phyloP scores from a whole-genome alignment of 768 basidiomycete species.

The Tulasnella sp. region DNA sequence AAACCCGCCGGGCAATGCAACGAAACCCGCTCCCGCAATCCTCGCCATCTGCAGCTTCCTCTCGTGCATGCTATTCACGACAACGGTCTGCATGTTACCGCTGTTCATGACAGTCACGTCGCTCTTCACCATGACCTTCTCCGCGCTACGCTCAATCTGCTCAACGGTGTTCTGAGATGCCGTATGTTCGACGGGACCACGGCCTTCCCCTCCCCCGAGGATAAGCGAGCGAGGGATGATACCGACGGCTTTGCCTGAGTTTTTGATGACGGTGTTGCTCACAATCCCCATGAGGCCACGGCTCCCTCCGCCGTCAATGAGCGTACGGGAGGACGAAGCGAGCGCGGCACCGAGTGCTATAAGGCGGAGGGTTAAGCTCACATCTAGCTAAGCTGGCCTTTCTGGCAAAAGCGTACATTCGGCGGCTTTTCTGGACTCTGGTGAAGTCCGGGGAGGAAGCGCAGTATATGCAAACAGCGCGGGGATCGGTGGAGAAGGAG shows the following conservation, averaged over 20 bases:
- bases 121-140: not conserved
- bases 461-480: conserved; percentile 49
- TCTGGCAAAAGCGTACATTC: conserved; percentile 41
- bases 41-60: conserved; percentile 88
- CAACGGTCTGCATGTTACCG: conserved; percentile 34
- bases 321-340: conserved; percentile 42
- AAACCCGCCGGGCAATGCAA: conserved; percentile 89
- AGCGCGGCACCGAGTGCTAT: conserved; percentile 66
- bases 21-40: conserved; percentile 56
- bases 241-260: conserved; percentile 63
- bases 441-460: conserved; percentile 55
- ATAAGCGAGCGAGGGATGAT: conserved; percentile 70
- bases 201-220: conserved; percentile 48
- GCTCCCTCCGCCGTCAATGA: conserved; percentile 81
- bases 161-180: not conserved
- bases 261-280: conserved; percentile 48
- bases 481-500: not conserved
- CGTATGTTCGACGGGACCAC: not conserved
- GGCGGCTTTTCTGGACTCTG: conserved; percentile 57
- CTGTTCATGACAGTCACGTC: not conserved
- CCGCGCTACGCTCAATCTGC: not conserved
- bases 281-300: conserved; percentile 81
- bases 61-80: conserved; percentile 78
- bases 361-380: not conserved
- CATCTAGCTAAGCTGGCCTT: no score